Evolutionary conservation across 345 rosid genomes (phyloP).

Genomic region (Sisymbrium irio): DNA sequence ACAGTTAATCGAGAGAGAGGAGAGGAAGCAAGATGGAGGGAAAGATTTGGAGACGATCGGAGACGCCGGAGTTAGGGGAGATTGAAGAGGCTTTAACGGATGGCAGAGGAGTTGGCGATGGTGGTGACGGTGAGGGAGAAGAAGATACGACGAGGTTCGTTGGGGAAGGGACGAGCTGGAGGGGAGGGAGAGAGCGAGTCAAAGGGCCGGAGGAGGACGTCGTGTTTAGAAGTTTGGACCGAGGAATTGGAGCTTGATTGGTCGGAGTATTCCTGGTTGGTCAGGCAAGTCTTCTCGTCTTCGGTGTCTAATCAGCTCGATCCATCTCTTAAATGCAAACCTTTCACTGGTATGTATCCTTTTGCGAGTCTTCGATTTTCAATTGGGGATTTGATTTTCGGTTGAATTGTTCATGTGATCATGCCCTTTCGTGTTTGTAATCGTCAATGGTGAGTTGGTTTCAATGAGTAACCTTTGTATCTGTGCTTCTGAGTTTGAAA

Average conservation of each 20-base stretch:
- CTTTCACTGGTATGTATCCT: slow-evolving; percentile 57
- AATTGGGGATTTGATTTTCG: not conserved
- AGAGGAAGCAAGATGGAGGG: slow-evolving; percentile 27
- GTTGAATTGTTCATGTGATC: no score
- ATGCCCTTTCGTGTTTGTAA: slow-evolving; percentile 4
- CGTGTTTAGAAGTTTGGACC: slow-evolving; percentile 61
- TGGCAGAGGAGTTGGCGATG: slow-evolving; percentile 27
- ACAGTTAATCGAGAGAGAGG: slow-evolving; percentile 30
- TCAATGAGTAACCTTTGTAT: no score
- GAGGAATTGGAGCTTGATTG: slow-evolving; percentile 81
- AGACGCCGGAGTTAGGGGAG: slow-evolving; percentile 25
- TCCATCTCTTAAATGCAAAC: slow-evolving; percentile 71
- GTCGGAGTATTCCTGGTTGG: slow-evolving; percentile 66
- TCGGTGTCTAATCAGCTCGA: slow-evolving; percentile 94
- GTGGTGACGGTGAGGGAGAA: slow-evolving; percentile 30
- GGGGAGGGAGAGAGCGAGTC: slow-evolving; percentile 40
- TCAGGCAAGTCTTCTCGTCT: slow-evolving; percentile 91
- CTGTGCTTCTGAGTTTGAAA: no score
- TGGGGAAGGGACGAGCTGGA: slow-evolving; percentile 32
- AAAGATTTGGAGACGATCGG: slow-evolving; percentile 26
- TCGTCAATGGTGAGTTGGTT: not conserved
- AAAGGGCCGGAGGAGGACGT: slow-evolving; percentile 71
- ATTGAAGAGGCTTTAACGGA: slow-evolving; percentile 20
- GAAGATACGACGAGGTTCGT: slow-evolving; percentile 31
- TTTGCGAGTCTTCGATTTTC: not conserved